Conservation (phyloP, 371 early-diverging fungal species). For the Mortierella sp. region DNA sequence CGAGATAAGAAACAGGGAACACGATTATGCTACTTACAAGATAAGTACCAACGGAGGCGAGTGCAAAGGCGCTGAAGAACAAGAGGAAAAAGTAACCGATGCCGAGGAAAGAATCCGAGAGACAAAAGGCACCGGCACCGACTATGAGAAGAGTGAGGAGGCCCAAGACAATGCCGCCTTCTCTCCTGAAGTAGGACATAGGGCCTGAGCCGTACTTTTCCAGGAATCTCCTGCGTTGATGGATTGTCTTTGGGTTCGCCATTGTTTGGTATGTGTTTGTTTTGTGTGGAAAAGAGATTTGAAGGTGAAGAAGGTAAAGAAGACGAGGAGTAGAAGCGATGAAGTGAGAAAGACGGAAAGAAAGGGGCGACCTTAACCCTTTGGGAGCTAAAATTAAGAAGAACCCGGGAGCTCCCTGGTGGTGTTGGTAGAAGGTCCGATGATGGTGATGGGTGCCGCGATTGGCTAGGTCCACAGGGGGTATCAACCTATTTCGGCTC, state of each 20-base stretch:
- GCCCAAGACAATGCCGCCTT: constrained; percentile 19
- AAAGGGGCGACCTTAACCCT: not conserved
- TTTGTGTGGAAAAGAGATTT: too few species aligned
- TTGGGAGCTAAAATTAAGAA: not conserved
- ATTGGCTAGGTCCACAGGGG: not conserved
- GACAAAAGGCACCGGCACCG: constrained; percentile 21
- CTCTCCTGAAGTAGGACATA: constrained; percentile 23
- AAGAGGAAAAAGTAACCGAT: constrained; percentile 21
- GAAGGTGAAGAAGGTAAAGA: not conserved
- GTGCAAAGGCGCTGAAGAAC: not conserved
- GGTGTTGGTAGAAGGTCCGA: not conserved
- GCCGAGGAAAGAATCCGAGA: constrained; percentile 11
- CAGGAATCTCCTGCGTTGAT: constrained; percentile 23
- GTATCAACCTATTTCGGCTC: not conserved
- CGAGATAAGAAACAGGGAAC: not conserved
- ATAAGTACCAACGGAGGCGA: constrained; percentile 14
- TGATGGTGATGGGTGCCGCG: not conserved
- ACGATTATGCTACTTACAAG: constrained; percentile 3
- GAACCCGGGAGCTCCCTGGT: constrained; percentile 9
- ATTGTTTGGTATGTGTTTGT: not conserved
- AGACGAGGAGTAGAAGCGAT: not conserved
- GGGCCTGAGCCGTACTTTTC: constrained; percentile 25
- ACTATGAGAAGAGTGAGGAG: constrained; percentile 21
- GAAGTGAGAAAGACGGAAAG: not conserved
- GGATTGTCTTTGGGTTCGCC: constrained; percentile 2